Conservation (phyloP, 2,329 filamentous ascomycete genomes). For the Pyrenophora graminea region DNA sequence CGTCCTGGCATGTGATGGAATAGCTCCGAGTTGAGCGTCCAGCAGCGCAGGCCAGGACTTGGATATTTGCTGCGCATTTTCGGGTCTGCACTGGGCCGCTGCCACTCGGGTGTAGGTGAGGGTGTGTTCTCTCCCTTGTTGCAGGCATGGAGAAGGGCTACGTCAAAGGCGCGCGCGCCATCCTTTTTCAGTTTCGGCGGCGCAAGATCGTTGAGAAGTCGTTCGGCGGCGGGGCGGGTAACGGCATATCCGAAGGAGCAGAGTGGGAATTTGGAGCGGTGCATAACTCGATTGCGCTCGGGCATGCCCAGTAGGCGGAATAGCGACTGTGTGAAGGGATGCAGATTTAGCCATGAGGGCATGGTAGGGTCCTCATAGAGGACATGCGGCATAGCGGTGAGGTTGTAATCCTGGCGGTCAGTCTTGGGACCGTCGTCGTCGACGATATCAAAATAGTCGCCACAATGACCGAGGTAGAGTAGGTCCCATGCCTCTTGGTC, state of each 20-base stretch:
- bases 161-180: conserved; percentile 48
- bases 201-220: conserved; percentile 47
- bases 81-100: conserved; percentile 24
- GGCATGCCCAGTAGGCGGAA: conserved; percentile 45
- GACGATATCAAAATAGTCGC: conserved; percentile 47
- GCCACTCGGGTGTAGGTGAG: conserved; percentile 30
- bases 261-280: conserved; percentile 50
- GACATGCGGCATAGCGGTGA: conserved; percentile 40
- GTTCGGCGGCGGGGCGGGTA: conserved; percentile 46
- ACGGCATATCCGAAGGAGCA: conserved; percentile 53
- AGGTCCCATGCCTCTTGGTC: conserved; percentile 48
- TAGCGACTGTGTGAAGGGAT: conserved; percentile 47
- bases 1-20: conserved; percentile 51
- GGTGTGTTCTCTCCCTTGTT: conserved; percentile 37
- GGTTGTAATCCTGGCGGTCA: conserved; percentile 31
- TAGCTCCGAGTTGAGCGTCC: conserved; percentile 51
- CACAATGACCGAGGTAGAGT: conserved; percentile 52
- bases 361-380: conserved; percentile 46
- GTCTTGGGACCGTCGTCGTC: conserved; percentile 36
- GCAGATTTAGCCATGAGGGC: conserved; percentile 43
- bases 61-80: conserved; percentile 36
- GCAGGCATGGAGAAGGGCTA: conserved; percentile 50
- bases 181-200: conserved; percentile 32
- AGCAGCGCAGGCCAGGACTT: conserved; percentile 47
- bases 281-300: conserved; percentile 45